Evolutionary conservation across 192 early-diverging fungal genomes (phyloP).

Genomic region (Backusella liffmaniae): DNA sequence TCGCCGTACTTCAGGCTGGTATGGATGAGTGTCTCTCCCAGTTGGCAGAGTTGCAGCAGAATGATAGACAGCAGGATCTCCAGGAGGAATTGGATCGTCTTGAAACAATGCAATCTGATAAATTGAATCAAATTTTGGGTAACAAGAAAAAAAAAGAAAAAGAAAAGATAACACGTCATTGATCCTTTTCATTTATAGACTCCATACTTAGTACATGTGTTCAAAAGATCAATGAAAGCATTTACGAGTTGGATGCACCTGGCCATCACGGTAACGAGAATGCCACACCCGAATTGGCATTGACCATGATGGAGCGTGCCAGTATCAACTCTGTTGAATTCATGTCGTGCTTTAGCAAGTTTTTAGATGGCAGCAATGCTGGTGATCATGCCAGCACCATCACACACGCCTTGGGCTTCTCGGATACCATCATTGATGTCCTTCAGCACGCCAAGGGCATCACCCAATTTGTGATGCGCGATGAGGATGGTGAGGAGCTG

Average conservation of each 20-base stretch:
- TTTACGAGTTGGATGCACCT: slow-evolving; percentile 83
- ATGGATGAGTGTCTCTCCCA: slow-evolving; percentile 80
- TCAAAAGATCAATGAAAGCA: slow-evolving; percentile 84
- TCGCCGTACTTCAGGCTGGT: slow-evolving; percentile 72
- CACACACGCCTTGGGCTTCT: slow-evolving; percentile 71
- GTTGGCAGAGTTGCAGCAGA: slow-evolving; percentile 68
- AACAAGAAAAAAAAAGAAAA: neutral
- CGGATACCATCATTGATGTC: slow-evolving; percentile 80
- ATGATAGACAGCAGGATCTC: slow-evolving; percentile 48
- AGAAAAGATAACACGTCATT: neutral
- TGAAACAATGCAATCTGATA: slow-evolving; percentile 58
- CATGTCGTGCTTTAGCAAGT: slow-evolving; percentile 42
- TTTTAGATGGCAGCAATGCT: slow-evolving; percentile 38
- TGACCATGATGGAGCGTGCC: slow-evolving; percentile 89
- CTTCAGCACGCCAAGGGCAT: slow-evolving; percentile 90
- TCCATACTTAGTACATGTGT: slow-evolving; percentile 86
- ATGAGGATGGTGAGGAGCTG: slow-evolving; percentile 79
- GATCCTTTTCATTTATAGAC: slow-evolving; percentile 49
- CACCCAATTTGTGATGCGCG: slow-evolving; percentile 75
- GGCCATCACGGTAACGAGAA: slow-evolving; percentile 83
- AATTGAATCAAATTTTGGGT: slow-evolving; percentile 73
- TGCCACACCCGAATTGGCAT: slow-evolving; percentile 86
- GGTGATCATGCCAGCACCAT: slow-evolving; percentile 90
- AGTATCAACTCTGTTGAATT: slow-evolving; percentile 67
- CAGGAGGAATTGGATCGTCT: slow-evolving; percentile 67